phyloP scores from a whole-genome alignment of 805 yeast genomes.

The Candida parachauliodes region DNA sequence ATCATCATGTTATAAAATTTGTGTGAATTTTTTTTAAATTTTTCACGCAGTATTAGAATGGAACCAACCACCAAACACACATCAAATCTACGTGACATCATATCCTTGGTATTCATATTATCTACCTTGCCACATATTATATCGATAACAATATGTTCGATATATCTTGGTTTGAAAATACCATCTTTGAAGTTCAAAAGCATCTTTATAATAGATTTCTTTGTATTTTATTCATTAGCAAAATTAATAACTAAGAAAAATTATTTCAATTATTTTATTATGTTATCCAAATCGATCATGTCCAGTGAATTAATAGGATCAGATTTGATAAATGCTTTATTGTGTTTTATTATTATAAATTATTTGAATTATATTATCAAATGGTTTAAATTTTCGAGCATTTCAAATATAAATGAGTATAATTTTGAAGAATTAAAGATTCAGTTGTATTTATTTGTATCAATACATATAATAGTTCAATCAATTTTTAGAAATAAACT shows the following conservation, averaged over 20 bases:
- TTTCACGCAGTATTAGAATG: too few relatives aligned
- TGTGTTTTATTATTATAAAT: slow-evolving; percentile 20
- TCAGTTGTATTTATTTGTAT: slow-evolving; percentile 16
- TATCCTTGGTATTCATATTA: slow-evolving; percentile 29
- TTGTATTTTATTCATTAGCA: slow-evolving; percentile 21
- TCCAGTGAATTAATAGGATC: slow-evolving; percentile 29
- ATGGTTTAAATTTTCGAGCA: slow-evolving; percentile 10
- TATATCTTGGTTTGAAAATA: slow-evolving; percentile 12
- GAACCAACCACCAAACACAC: too few relatives aligned
- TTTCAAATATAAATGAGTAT: slow-evolving; percentile 8
- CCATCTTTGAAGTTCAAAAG: slow-evolving; percentile 15
- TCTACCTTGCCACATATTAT: slow-evolving; percentile 24
- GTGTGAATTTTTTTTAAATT: too few relatives aligned
- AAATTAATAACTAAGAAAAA: slow-evolving; percentile 13
- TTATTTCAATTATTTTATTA: slow-evolving; percentile 21
- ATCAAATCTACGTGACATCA: slow-evolving; percentile 25
- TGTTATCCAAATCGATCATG: slow-evolving; percentile 28
- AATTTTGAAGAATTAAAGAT: slow-evolving; percentile 8
- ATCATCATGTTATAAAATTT: too few relatives aligned
- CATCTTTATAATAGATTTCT: slow-evolving; percentile 21
- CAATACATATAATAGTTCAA: slow-evolving; percentile 23
- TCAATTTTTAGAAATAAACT: slow-evolving; percentile 7
- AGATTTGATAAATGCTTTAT: slow-evolving; percentile 18
- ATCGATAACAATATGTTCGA: slow-evolving; percentile 19
- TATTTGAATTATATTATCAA: slow-evolving; percentile 18